These are phyloP conservation scores for Tolypocladium endophyticum DNA, from an alignment of 2,329 filamentous ascomycete species.

Conservation along the genomic window DNA sequence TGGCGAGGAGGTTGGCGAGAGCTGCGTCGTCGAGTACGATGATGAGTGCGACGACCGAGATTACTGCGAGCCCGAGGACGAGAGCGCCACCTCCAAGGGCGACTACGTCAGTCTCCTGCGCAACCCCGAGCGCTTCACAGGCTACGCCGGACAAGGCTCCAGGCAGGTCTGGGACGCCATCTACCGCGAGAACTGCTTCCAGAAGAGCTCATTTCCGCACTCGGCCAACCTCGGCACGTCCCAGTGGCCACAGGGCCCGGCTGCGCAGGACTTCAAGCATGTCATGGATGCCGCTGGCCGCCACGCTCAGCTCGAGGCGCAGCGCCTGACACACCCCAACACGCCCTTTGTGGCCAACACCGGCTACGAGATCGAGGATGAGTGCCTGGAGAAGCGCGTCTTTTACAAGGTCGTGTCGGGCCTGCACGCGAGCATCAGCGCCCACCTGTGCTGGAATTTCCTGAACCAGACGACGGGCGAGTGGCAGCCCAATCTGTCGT, in stretches of 20 bases:
- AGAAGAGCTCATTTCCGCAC: conserved; percentile 51
- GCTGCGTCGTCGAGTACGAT: conserved; percentile 93
- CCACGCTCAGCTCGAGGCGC: conserved; percentile 50
- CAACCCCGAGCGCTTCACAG: conserved; percentile 93
- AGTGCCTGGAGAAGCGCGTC: conserved; percentile 96
- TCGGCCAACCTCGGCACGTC: conserved; percentile 43
- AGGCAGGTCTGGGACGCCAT: conserved; percentile 94
- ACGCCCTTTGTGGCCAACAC: conserved; percentile 51
- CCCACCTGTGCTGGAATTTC: conserved; percentile 92
- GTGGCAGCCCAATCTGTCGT: conserved; percentile 84
- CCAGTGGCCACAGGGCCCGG: conserved; percentile 34
- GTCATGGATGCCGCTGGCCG: conserved; percentile 49
- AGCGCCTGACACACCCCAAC: conserved; percentile 32
- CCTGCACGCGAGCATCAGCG: conserved; percentile 96
- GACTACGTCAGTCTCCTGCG: conserved; percentile 92
- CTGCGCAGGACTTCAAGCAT: conserved; percentile 50
- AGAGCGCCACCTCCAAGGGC: conserved; percentile 74
- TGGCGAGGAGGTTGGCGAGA: conserved; percentile 82
- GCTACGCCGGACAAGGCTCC: conserved; percentile 76
- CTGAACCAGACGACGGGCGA: conserved; percentile 88
- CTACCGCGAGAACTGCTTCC: conserved; percentile 95
- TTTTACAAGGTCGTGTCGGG: conserved; percentile 93
- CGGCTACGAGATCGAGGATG: conserved; percentile 70
- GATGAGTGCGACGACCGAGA: conserved; percentile 95
- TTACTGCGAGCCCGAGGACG: conserved; percentile 93